Base-by-base conservation (phyloP, 805 yeast species). In the Candida chauliodis region DNA sequence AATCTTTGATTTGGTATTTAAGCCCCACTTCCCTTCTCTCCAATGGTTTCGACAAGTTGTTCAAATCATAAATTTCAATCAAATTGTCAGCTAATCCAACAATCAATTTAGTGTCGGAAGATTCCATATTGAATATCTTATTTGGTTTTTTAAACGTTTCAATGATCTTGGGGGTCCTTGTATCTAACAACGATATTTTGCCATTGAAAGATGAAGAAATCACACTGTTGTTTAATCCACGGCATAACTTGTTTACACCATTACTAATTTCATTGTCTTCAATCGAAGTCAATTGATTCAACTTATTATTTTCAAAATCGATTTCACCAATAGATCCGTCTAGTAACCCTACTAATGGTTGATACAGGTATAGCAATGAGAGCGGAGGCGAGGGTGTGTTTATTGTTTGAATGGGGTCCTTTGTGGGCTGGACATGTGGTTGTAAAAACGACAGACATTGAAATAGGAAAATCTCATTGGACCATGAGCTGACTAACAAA, bases 141-240 rank as follows among this genome's bases (percentile, higher is more conserved):
- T 67, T 19, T 11, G 22, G 9, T 9, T 23, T 20, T n/a, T 26
- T 3, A 6, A 22, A 25, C 9, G 14, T 16, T 17, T 35, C 33
- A 16, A 17, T 20, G 2, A 30, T 20, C 9, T 26, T 18, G 13
- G 40, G 32, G 11, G 32, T 30, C 39, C 66, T 45, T 1, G 63
- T 52, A 52, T 83, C 86, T 6, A 73, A 54, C 13, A 71, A 55
- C 39, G 64, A 72, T 7, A 84, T 37, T 0, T 64, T 42, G 3
- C 75, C 76, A 51, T 79, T 83, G 80, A 88, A 81, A 0, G 86
- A 75, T 1, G 83, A 83, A 2, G 79, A 65, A 1, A 79, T 56
- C 2, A 82, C 38, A 1, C 60, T 44, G 13, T 62, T 52, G 6
- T 60, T 45, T 48, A 26, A 41, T 34, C 8, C 49, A 36, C 41